These are phyloP conservation scores for Adansonia grandidieri DNA, from an alignment of 441 rosid genomes.

Conservation along the genomic window DNA sequence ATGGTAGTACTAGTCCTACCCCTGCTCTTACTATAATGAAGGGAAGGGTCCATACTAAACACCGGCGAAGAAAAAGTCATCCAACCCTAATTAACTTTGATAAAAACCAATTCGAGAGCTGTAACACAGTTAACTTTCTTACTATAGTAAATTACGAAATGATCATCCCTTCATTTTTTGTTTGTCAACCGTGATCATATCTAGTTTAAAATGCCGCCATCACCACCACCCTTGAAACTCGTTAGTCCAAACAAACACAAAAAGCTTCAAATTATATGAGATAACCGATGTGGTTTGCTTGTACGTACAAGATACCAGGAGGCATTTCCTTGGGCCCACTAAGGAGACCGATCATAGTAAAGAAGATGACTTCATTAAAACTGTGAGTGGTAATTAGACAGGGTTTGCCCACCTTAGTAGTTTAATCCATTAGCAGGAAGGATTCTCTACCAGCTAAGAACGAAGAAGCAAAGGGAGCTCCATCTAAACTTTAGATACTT, in stretches of 20 bases:
- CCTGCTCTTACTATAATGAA: neutral
- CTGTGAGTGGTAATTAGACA: neutral
- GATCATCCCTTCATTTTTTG: neutral
- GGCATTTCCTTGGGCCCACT: slow-evolving; percentile 22
- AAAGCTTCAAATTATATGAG: slow-evolving; percentile 22
- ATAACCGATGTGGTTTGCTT: slow-evolving; percentile 29
- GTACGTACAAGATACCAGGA: neutral
- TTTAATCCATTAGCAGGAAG: neutral
- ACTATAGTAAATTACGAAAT: neutral
- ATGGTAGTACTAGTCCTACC: neutral
- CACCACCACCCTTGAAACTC: slow-evolving; percentile 20
- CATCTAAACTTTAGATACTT: neutral
- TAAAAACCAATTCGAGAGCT: neutral
- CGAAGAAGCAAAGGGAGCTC: neutral
- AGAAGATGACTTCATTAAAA: neutral
- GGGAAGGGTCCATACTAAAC: slow-evolving; percentile 28
- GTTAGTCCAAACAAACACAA: slow-evolving; percentile 19
- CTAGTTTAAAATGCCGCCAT: slow-evolving; percentile 26
- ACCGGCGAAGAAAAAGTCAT: slow-evolving; percentile 3
- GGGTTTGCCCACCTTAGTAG: neutral
- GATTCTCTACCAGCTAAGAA: neutral
- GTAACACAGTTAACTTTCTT: neutral
- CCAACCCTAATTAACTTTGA: neutral
- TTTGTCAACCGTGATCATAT: neutral
- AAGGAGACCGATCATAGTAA: slow-evolving; percentile 6